Base-by-base conservation (phyloP, 495 filamentous ascomycete genomes). In the Hyaloscypha hepaticicola region DNA sequence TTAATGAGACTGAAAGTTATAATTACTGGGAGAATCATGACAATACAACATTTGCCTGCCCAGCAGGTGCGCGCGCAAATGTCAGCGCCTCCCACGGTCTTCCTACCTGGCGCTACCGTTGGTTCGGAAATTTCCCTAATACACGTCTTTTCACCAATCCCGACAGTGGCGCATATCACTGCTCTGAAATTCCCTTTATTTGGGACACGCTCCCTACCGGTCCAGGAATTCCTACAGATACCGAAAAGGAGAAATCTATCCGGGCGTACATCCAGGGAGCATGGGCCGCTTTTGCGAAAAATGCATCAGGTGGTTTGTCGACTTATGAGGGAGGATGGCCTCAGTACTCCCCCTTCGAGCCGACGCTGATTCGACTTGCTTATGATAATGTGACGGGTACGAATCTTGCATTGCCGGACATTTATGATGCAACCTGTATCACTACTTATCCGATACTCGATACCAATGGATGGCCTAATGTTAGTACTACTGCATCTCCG, bases 221-320 rank as follows among this genome's bases (percentile, higher is more conserved):
- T 55, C 19, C 9, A 34, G 27, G 25, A 49, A 24, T 29, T 64
- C 7, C 61, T 61, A 14, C 38, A 14, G 38, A 66, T n/a, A 31
- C 38, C 5, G 21, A 63, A 8, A 48, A 29, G 6, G 66, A 81
- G 68, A 57, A 62, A 22, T 64, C 64, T 25, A 72, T 77, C 50
- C 68, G 67, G 22, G 55, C 34, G 41, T 76, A 77, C 51, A 74
- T 80, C 69, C 71, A 72, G 41, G 71, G 68, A 5, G 78, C 76
- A 11, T 81, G 79, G 81, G 78, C 74, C 3, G 75, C 78, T 7
- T 85, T 85, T 67, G 78, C 76, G 8, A 73, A 73, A 58, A 75
- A 83, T 71, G 80, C 82, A 4, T 21, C 55, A 14, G 65, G 70
- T n/a, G 81, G 80, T 0, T 66, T 83, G 12, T 11, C 3, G 16